A percentile compares a stretch with the other conserved stretches of the same genome.
Evolutionary conservation across 2,329 filamentous ascomycete genomes (phyloP).

Genomic region (Fusarium concolor): DNA sequence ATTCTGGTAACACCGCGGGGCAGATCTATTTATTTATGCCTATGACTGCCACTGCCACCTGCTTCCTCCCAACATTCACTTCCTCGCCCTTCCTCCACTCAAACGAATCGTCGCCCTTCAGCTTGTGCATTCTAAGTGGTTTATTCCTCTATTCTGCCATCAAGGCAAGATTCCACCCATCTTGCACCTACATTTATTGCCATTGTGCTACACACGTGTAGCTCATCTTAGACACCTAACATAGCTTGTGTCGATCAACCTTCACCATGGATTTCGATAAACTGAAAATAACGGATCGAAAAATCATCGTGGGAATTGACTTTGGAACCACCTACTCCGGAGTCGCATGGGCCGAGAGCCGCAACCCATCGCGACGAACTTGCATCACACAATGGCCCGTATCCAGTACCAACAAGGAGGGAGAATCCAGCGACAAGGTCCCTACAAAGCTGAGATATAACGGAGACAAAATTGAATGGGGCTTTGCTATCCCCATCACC

Average conservation of each 20-base stretch:
- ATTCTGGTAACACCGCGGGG: constrained; percentile 1
- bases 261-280: constrained; percentile 53
- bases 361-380: constrained; percentile 51
- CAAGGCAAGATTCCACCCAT: neutral
- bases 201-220: neutral
- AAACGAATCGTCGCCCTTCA: too few relatives aligned
- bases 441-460: constrained; percentile 59
- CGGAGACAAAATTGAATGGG: constrained; percentile 56
- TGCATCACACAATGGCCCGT: constrained; percentile 58
- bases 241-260: constrained; percentile 6
- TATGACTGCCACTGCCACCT: neutral
- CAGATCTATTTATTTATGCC: neutral
- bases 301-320: constrained; percentile 63
- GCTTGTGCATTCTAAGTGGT: too few relatives aligned
- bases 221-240: neutral
- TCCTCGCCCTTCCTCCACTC: too few relatives aligned
- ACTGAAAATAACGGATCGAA: constrained; percentile 51
- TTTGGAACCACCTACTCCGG: constrained; percentile 67
- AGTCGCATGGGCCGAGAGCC: constrained; percentile 60
- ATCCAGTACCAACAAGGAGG: constrained; percentile 50
- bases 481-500: constrained; percentile 56
- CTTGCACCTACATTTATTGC: neutral
- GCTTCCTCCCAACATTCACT: neutral
- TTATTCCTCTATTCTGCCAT: neutral
- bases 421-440: constrained; percentile 58